These are phyloP conservation scores for Elsinoe perseae DNA, from an alignment of 2,329 filamentous ascomycete species.

Conservation along the genomic window DNA sequence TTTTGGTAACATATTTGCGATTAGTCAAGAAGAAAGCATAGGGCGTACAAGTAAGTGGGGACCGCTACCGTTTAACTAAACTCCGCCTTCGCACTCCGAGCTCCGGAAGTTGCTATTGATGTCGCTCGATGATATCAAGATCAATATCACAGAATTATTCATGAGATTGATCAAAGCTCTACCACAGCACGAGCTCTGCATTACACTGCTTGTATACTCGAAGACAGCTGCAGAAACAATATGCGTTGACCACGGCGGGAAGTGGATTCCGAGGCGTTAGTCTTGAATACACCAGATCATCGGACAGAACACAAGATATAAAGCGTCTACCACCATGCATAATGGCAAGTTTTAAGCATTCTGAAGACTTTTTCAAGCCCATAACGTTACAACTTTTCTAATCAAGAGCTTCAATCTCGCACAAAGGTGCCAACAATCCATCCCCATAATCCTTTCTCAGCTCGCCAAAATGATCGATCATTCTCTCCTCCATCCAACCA, in stretches of 20 bases:
- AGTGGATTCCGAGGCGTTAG: no score
- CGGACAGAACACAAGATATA: no score
- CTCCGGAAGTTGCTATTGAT: background rate
- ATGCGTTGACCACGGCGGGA: no score
- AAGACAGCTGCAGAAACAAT: no score
- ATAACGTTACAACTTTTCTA: background rate
- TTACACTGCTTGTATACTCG: no score
- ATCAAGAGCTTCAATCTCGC: background rate
- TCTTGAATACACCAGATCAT: no score
- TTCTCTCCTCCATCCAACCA: slow-evolving; percentile 54
- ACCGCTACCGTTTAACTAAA: background rate
- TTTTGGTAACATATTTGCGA: background rate
- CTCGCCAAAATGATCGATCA: slow-evolving; percentile 53
- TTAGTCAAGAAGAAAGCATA: background rate
- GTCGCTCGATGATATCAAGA: background rate
- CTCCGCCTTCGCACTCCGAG: background rate
- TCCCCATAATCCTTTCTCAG: slow-evolving; percentile 24
- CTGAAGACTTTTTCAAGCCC: no score
- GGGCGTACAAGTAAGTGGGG: background rate
- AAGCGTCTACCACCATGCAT: no score
- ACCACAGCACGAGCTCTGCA: no score
- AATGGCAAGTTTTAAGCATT: no score
- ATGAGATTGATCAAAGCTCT: no score
- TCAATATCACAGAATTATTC: no score
- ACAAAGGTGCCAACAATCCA: background rate